phyloP scores from a whole-genome alignment of 2,329 filamentous ascomycete genomes.

The Aspergillus pseudotamarii region DNA sequence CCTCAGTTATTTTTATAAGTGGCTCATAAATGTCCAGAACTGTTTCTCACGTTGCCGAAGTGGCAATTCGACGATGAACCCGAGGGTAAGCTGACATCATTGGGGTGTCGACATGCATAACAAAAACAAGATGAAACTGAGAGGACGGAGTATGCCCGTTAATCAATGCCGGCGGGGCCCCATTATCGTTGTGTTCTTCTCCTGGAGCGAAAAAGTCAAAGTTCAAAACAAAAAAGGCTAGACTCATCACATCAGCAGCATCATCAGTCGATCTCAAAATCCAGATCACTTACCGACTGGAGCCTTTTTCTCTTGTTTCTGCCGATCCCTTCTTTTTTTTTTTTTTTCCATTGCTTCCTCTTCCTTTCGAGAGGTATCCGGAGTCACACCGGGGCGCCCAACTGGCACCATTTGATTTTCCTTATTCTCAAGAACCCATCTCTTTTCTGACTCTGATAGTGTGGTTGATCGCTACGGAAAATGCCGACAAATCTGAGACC shows the following conservation, averaged over 20 bases:
- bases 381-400: background rate
- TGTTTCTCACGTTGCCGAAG: background rate
- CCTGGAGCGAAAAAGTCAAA: background rate
- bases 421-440: background rate
- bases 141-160: background rate
- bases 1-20: background rate
- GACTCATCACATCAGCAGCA: background rate
- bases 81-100: background rate
- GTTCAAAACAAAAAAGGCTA: background rate
- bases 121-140: background rate
- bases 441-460: background rate
- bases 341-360: background rate
- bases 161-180: background rate
- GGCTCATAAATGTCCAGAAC: background rate
- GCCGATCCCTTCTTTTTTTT: background rate
- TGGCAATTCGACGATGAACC: background rate
- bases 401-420: background rate
- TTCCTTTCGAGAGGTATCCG: background rate
- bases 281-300: background rate
- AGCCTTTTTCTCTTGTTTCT: background rate
- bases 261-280: constrained; percentile 1
- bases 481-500: background rate
- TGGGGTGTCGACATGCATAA: background rate
- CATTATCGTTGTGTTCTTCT: background rate
- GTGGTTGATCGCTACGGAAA: background rate